phyloP scores from a whole-genome alignment of 306 rosid genomes.

The Aeschynomene evenia region DNA sequence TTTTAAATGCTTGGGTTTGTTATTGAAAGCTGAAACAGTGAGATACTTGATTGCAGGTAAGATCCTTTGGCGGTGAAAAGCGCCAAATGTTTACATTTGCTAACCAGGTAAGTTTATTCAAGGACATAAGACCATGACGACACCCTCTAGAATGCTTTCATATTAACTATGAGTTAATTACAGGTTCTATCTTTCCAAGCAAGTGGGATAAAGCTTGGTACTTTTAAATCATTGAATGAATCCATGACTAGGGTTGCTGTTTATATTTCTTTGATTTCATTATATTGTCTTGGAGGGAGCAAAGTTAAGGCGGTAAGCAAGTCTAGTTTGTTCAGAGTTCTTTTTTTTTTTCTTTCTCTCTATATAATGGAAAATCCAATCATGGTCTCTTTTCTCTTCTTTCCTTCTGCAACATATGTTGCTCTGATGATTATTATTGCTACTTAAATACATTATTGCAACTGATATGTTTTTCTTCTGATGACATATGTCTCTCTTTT shows the following conservation, averaged over 20 bases:
- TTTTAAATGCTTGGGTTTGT: slow-evolving; percentile 15
- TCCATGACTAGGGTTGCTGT: slow-evolving; percentile 90
- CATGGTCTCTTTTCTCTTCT: background rate
- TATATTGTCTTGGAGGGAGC: slow-evolving; percentile 94
- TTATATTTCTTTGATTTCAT: slow-evolving; percentile 68
- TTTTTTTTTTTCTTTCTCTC: background rate
- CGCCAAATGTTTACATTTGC: slow-evolving; percentile 86
- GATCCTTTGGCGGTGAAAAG: slow-evolving; percentile 94
- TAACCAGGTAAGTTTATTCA: slow-evolving; percentile 56
- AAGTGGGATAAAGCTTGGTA: slow-evolving; percentile 89
- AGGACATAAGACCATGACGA: slow-evolving; percentile 23
- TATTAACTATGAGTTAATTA: slow-evolving; percentile 32
- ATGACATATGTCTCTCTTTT: background rate
- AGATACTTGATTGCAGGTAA: slow-evolving; percentile 55
- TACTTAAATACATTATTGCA: background rate
- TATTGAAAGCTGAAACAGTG: slow-evolving; percentile 30
- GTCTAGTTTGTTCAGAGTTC: slow-evolving; percentile 12
- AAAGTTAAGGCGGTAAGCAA: slow-evolving; percentile 91
- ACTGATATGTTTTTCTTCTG: background rate
- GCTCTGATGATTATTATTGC: background rate
- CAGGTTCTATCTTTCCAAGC: slow-evolving; percentile 89
- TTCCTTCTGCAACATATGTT: background rate
- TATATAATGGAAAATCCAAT: slow-evolving; percentile 1
- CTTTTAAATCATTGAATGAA: slow-evolving; percentile 81
- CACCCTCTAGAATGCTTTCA: slow-evolving; percentile 15